phyloP scores from a whole-genome alignment of 768 basidiomycete species.

The Cystobasidium tubakii region DNA sequence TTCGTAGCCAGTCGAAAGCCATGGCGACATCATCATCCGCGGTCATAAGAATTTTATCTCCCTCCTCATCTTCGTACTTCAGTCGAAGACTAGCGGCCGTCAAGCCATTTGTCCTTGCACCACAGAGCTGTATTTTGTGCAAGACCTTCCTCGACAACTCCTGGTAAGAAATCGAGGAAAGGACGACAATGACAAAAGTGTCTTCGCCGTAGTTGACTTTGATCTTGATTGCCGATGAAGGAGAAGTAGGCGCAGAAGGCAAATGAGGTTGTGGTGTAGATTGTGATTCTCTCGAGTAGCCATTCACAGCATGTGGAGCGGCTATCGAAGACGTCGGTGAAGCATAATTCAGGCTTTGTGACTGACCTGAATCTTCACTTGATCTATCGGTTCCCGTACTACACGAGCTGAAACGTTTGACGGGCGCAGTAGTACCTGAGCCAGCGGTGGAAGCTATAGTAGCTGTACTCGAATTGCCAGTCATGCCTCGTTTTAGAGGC shows the following conservation, averaged over 20 bases:
- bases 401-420: conserved; percentile 40
- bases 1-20: conserved; percentile 62
- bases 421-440: conserved; percentile 34
- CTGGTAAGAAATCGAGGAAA: conserved; percentile 67
- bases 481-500: not conserved
- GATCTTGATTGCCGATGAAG: conserved; percentile 62
- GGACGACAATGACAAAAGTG: conserved; percentile 87
- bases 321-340: conserved; percentile 35
- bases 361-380: conserved; percentile 41
- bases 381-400: conserved; percentile 44
- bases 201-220: conserved; percentile 94
- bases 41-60: conserved; percentile 77
- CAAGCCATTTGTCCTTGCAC: conserved; percentile 69
- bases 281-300: not conserved
- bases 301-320: not conserved
- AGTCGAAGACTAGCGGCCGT: conserved; percentile 48
- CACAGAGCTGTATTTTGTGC: conserved; percentile 85
- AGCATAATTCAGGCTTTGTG: conserved; percentile 38
- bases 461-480: conserved; percentile 38
- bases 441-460: conserved; percentile 40
- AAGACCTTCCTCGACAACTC: conserved; percentile 84
- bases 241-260: conserved; percentile 13
- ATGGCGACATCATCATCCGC: conserved; percentile 91
- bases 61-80: conserved; percentile 84
- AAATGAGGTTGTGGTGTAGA: not conserved